These are phyloP conservation scores for Claviceps arundinis DNA, from an alignment of 2,329 filamentous ascomycete species.

Conservation along the genomic window DNA sequence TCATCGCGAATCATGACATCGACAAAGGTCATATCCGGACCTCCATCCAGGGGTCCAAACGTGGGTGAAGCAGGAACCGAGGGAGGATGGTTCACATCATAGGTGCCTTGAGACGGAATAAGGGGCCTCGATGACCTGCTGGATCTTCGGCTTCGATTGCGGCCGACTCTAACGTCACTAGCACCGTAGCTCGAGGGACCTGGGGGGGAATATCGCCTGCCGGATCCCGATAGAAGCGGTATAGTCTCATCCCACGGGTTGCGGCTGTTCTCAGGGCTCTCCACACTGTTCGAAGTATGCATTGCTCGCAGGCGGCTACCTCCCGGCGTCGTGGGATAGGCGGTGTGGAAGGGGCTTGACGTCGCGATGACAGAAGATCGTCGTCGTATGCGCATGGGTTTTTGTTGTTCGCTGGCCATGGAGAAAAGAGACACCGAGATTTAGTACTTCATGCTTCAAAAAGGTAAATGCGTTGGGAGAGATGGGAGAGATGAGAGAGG, in stretches of 20 bases:
- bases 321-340: slow-evolving; percentile 14
- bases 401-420: slow-evolving; percentile 42
- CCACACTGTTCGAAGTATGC: slow-evolving; percentile 25
- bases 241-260: slow-evolving; percentile 34
- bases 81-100: slow-evolving; percentile 56
- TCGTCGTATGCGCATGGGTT: slow-evolving; percentile 50
- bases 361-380: slow-evolving; percentile 38
- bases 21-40: slow-evolving; percentile 45
- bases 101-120: slow-evolving; percentile 22
- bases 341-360: slow-evolving; percentile 21
- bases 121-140: slow-evolving; percentile 37
- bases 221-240: slow-evolving; percentile 36
- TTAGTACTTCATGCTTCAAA: neutral
- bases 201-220: slow-evolving; percentile 11
- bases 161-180: slow-evolving; percentile 21
- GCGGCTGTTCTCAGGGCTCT: slow-evolving; percentile 34
- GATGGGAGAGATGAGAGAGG: neutral
- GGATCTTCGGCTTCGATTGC: slow-evolving; percentile 31
- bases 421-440: neutral
- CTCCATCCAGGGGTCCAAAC: slow-evolving; percentile 33
- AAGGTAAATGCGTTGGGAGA: neutral
- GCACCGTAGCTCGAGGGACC: slow-evolving; percentile 28
- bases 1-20: slow-evolving; percentile 61
- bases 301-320: slow-evolving; percentile 24
- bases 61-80: slow-evolving; percentile 51